Evolutionary conservation across 768 basidiomycete genomes (phyloP).

Genomic region (Mrakia hoshinonis): DNA sequence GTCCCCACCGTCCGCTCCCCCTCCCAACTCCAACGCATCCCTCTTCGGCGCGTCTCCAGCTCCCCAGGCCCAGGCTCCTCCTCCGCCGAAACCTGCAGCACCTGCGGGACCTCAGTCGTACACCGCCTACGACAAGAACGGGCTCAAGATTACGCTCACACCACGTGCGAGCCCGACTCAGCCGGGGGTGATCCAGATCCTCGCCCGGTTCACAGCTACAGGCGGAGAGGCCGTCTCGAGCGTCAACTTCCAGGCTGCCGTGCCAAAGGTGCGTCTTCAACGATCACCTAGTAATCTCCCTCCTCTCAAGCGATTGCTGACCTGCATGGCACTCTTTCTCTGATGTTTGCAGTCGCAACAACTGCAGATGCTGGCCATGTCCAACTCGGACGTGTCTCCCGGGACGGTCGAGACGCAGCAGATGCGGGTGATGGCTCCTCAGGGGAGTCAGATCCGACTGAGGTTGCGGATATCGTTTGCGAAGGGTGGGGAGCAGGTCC

Average conservation of each 20-base stretch:
- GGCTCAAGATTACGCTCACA: slow-evolving; percentile 76
- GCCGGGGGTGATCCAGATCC: slow-evolving; percentile 82
- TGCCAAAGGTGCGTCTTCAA: slow-evolving; percentile 64
- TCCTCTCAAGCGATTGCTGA: too few species aligned
- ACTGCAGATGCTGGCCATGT: slow-evolving; percentile 96
- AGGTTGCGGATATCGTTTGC: slow-evolving; percentile 73
- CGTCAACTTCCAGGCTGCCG: slow-evolving; percentile 92
- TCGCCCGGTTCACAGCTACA: slow-evolving; percentile 73
- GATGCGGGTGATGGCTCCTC: slow-evolving; percentile 81
- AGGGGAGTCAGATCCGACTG: slow-evolving; percentile 75
- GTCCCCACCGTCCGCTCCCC: slow-evolving; percentile 39
- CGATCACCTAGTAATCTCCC: too few species aligned
- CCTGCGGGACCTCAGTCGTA: slow-evolving; percentile 51
- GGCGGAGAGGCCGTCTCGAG: slow-evolving; percentile 50
- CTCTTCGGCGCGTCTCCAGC: slow-evolving; percentile 13
- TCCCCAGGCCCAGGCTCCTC: neutral
- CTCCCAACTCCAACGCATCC: slow-evolving; percentile 33
- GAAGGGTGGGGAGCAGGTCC: slow-evolving; percentile 58
- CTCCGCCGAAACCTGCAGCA: slow-evolving; percentile 31
- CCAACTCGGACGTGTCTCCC: slow-evolving; percentile 65
- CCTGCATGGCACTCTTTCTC: too few species aligned
- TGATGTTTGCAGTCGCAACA: slow-evolving; percentile 97
- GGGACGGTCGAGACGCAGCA: slow-evolving; percentile 86
- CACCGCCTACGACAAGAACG: slow-evolving; percentile 85
- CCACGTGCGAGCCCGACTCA: slow-evolving; percentile 70